phyloP scores from a whole-genome alignment of 2,329 filamentous ascomycete genomes.

The Allantophomopsis cytisporea region DNA sequence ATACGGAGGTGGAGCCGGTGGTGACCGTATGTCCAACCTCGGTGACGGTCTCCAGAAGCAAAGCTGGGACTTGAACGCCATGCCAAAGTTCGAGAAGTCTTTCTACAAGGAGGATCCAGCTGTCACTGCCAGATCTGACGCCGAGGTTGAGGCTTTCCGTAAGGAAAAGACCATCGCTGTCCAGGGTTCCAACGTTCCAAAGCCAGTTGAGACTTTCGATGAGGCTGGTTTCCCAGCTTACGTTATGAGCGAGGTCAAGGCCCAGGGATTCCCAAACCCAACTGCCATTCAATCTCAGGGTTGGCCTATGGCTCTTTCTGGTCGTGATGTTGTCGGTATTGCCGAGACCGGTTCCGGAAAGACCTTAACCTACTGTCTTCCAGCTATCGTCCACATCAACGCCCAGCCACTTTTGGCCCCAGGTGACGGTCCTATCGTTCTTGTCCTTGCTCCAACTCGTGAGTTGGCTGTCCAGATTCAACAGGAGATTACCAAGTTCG shows the following conservation, averaged over 20 bases:
- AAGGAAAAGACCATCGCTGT: conserved; percentile 75
- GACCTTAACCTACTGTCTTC: conserved; percentile 95
- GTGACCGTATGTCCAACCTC: conserved; percentile 89
- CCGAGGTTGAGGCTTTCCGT: conserved; percentile 82
- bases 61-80: conserved; percentile 62
- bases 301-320: conserved; percentile 97
- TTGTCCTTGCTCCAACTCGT: conserved; percentile 91
- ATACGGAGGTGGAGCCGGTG: conserved; percentile 48
- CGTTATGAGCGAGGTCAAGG: conserved; percentile 97
- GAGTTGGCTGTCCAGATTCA: conserved; percentile 98
- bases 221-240: conserved; percentile 95
- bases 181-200: conserved; percentile 68
- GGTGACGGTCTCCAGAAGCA: conserved; percentile 80
- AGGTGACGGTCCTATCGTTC: conserved; percentile 90
- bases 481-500: conserved; percentile 96
- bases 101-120: conserved; percentile 95
- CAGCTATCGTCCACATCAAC: conserved; percentile 98
- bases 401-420: conserved; percentile 91
- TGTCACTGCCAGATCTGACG: conserved; percentile 58
- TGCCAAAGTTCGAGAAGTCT: conserved; percentile 97
- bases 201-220: conserved; percentile 92
- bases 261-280: conserved; percentile 84
- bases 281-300: conserved; percentile 97
- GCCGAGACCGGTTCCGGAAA: conserved; percentile 98
- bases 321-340: conserved; percentile 97